Conservation (phyloP, 495 filamentous ascomycete species). For the Rusavskia elegans region DNA sequence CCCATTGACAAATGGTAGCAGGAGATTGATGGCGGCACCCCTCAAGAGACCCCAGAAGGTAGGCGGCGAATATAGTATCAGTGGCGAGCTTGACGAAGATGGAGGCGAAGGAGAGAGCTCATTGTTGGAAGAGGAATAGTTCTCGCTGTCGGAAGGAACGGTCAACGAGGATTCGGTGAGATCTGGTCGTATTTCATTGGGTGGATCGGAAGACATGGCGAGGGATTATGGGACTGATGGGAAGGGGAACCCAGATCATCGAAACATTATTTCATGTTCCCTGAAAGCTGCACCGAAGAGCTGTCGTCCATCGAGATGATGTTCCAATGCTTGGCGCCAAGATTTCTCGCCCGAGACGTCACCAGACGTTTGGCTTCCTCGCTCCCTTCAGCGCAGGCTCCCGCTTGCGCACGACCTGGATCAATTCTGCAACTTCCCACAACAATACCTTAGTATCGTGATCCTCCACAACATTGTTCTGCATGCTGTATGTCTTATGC, state of each 20-base stretch:
- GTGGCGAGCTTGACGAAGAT: constrained; percentile 49
- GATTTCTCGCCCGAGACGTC: too few relatives aligned
- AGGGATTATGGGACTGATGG: too few relatives aligned
- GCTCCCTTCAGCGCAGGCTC: too few relatives aligned
- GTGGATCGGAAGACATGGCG: background rate
- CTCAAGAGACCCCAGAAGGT: constrained; percentile 71
- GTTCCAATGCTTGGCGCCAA: background rate
- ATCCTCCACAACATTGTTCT: too few relatives aligned
- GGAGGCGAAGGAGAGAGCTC: constrained; percentile 40
- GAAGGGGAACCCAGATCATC: background rate
- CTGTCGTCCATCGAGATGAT: background rate
- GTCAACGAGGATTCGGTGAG: constrained; percentile 69
- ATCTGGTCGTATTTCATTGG: constrained; percentile 16
- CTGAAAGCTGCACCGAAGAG: too few relatives aligned
- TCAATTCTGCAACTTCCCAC: too few relatives aligned
- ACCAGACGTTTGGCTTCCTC: too few relatives aligned
- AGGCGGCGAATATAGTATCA: constrained; percentile 82
- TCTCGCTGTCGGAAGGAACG: constrained; percentile 81
- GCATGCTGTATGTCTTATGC: too few relatives aligned
- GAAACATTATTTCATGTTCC: background rate
- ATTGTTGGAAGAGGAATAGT: constrained; percentile 60
- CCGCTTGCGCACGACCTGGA: too few relatives aligned
- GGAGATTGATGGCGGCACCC: constrained; percentile 83
- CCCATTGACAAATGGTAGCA: constrained; percentile 93
- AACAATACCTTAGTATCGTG: too few relatives aligned